Evolutionary conservation across 805 yeast species (phyloP), one percentile per base, ranked within the genome.

Genomic region (Debaryomyces prosopidis): DNA sequence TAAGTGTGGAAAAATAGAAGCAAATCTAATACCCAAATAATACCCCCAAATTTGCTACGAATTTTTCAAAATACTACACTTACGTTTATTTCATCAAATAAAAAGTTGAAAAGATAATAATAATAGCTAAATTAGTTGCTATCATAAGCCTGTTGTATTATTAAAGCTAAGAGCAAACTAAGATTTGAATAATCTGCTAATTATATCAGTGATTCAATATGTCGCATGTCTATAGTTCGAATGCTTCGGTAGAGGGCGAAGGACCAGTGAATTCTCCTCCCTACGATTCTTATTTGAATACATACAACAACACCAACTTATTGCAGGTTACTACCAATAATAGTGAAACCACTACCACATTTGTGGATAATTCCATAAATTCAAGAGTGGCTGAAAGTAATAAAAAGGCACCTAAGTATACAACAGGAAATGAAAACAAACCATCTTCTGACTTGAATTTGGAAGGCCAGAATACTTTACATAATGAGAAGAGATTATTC

Each of bases 401-500:
- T 12, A 17, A 35, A 4, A 12, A 7, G 4, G 14, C 19, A 14
- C 16, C 4, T 3, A 35, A 35, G 36, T 2, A 14, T 3, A 3
- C 17, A n/a, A n/a, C 42, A 39, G 16, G 6, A 15, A 36, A 36
- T 15, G 16, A 7, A 5, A 14, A 5, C 14, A n/a, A n/a, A 2
- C 11, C 4, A n/a, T 12, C 16, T 2, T 6, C 26, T 5, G 38
- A 35, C 38, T 19, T 30, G 37, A 32, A 42, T 37, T 44, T 35
- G 42, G 58, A 48, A 32, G 38, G 39, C n/a, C 76, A 45, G 54
- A 58, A 14, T 51, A 71, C 28, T 54, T 71, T 39, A 63, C 65
- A 39, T 57, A 76, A 52, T 71, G 81, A 82, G 54, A 73, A 71
- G 47, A 66, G 87, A 48, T 39, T 75, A 39, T 75, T 84, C 46